These are phyloP conservation scores for Saccharomyces hybrid DNA, from an alignment of 1,139 yeast genomes.

Conservation along the genomic window DNA sequence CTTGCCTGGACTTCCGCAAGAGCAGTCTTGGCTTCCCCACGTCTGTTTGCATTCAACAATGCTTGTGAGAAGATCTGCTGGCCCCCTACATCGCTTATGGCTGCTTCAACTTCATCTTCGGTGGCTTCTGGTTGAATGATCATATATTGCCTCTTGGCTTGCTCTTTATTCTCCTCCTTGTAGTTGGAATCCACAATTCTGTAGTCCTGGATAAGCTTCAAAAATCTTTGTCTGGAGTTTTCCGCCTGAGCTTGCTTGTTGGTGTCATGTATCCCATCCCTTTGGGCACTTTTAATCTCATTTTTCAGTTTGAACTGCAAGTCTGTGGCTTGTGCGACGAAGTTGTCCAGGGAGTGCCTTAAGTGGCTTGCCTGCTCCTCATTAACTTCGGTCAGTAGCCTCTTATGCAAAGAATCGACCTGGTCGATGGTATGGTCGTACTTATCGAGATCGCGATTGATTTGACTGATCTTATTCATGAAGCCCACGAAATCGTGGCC, in stretches of 20 bases:
- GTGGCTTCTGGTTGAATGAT: constrained; percentile 92
- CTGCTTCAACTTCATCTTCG: constrained; percentile 73
- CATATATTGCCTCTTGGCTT: constrained; percentile 88
- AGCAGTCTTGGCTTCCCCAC: constrained; percentile 96
- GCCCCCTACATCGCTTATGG: constrained; percentile 76
- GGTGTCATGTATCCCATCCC: constrained; percentile 60
- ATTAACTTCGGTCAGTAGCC: constrained; percentile 76
- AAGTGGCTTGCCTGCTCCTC: constrained; percentile 68
- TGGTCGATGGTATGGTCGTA: constrained; percentile 72
- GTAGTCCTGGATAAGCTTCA: constrained; percentile 79
- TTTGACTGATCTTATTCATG: constrained; percentile 76
- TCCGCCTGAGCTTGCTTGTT: constrained; percentile 90
- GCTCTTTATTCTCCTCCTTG: constrained; percentile 75
- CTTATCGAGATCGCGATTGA: constrained; percentile 73
- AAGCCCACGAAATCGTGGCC: constrained; percentile 61
- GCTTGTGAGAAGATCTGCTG: constrained; percentile 95
- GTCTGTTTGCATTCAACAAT: constrained; percentile 79
- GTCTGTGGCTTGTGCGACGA: constrained; percentile 72
- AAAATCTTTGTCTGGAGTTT: constrained; percentile 76
- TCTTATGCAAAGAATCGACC: constrained; percentile 74
- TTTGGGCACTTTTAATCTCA: constrained; percentile 71
- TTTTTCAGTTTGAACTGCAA: constrained; percentile 68
- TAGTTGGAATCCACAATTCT: constrained; percentile 81
- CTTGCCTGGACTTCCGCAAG: constrained; percentile 93
- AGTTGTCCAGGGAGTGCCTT: constrained; percentile 68